Percentiles rank a stretch among this genome's conserved stretches.
Conservation (phyloP, 2,329 filamentous ascomycete genomes). For the Chrysoporthe deuterocubensis region DNA sequence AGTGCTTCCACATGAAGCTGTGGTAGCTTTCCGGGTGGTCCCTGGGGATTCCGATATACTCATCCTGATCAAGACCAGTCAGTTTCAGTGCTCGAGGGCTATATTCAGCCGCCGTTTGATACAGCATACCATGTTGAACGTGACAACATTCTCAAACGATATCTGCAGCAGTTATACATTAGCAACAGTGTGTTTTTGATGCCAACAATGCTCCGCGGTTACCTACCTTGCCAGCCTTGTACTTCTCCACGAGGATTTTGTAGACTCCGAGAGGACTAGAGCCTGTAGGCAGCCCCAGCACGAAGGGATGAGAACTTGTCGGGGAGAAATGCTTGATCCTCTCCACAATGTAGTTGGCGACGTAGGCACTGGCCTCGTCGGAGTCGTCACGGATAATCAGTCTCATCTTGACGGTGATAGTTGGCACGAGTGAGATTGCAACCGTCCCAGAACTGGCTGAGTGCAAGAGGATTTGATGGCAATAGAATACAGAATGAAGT, state of each 20-base stretch:
- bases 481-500: background rate
- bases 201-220: no score
- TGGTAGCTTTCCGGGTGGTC: slow-evolving; percentile 80
- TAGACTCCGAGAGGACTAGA: slow-evolving; percentile 74
- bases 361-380: slow-evolving; percentile 65
- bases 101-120: background rate
- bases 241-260: slow-evolving; percentile 65
- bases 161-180: slow-evolving; percentile 27
- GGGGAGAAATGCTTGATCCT: slow-evolving; percentile 71
- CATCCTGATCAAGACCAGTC: slow-evolving; percentile 77
- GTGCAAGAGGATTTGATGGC: background rate
- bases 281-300: slow-evolving; percentile 74
- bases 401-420: slow-evolving; percentile 55
- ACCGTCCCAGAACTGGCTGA: background rate
- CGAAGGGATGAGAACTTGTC: slow-evolving; percentile 67
- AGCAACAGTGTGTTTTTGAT: background rate
- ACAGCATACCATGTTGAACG: slow-evolving; percentile 56
- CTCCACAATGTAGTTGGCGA: slow-evolving; percentile 75
- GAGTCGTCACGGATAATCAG: slow-evolving; percentile 73
- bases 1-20: slow-evolving; percentile 82
- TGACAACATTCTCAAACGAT: slow-evolving; percentile 68
- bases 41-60: slow-evolving; percentile 74
- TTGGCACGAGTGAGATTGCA: background rate
- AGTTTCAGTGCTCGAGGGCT: slow-evolving; percentile 46
- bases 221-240: slow-evolving; percentile 57